These are phyloP conservation scores for Acmispon strigosus DNA, from an alignment of 306 rosid genomes.

Conservation along the genomic window DNA sequence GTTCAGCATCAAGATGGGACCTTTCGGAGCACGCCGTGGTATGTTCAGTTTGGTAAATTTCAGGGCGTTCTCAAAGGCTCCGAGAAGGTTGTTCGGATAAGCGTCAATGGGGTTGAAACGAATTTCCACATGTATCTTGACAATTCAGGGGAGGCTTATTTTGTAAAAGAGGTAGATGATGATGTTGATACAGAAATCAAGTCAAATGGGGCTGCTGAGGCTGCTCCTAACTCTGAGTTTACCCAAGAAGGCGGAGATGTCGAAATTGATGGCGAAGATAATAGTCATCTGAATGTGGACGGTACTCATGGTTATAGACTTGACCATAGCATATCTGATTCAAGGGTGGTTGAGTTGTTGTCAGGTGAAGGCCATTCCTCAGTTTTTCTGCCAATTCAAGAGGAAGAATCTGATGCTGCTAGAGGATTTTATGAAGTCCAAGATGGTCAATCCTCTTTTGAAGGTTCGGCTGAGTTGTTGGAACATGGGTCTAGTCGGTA, in stretches of 20 bases:
- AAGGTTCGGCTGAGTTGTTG: constrained; percentile 50
- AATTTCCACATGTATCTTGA: constrained; percentile 88
- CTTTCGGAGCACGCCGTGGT: constrained; percentile 89
- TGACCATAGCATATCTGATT: constrained; percentile 54
- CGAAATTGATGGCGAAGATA: constrained; percentile 13
- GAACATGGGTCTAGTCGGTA: constrained; percentile 45
- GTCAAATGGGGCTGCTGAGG: constrained; percentile 25
- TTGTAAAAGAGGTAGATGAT: constrained; percentile 59
- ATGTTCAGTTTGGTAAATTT: constrained; percentile 88
- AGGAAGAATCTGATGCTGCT: constrained; percentile 42
- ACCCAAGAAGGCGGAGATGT: constrained; percentile 7
- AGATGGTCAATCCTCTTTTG: constrained; percentile 60
- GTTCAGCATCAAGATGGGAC: constrained; percentile 94
- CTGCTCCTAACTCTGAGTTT: constrained; percentile 15
- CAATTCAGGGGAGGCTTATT: constrained; percentile 93
- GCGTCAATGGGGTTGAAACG: constrained; percentile 76
- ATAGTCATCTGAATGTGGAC: not conserved
- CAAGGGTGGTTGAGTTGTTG: constrained; percentile 39
- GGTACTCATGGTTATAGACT: constrained; percentile 31
- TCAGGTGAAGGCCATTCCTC: constrained; percentile 27
- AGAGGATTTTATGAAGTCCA: constrained; percentile 55
- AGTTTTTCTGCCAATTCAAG: constrained; percentile 23
- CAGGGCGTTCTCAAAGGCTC: constrained; percentile 92
- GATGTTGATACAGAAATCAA: constrained; percentile 33
- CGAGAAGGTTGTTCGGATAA: constrained; percentile 66